Conservation (phyloP, 2,329 filamentous ascomycete species). For the Tricladium varicosporioides region DNA sequence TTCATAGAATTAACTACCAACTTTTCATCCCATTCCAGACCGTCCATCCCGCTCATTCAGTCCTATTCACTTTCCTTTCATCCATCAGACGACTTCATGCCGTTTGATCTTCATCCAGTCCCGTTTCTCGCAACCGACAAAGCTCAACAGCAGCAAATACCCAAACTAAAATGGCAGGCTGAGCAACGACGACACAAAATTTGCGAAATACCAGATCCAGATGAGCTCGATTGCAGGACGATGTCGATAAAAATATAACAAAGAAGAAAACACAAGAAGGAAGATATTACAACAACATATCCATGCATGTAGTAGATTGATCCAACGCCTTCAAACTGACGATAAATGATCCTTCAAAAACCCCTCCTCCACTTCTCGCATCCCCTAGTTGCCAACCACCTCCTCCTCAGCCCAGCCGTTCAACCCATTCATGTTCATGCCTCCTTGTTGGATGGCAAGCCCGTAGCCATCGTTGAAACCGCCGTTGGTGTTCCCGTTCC, state of each 20-base stretch:
- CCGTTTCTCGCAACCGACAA: no score
- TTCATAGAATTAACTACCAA: no score
- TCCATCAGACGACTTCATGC: no score
- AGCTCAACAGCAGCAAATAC: no score
- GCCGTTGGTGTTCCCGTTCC: conserved; percentile 26
- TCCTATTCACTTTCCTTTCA: no score
- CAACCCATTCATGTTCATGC: conserved; percentile 53
- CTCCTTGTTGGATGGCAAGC: conserved; percentile 57
- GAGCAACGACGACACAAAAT: no score
- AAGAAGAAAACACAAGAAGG: conserved; percentile 21
- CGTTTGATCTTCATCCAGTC: no score
- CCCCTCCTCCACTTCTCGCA: background rate
- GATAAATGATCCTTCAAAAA: background rate
- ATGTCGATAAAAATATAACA: background rate
- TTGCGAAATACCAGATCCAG: no score
- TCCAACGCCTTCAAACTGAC: background rate
- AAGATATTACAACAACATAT: conserved; percentile 28
- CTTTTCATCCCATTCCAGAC: no score
- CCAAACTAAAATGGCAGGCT: no score
- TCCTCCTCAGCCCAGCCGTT: conserved; percentile 67
- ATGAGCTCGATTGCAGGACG: no score
- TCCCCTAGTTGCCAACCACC: conserved; percentile 28
- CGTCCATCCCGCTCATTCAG: no score
- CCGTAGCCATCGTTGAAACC: conserved; percentile 46
- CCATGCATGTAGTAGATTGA: conserved; percentile 21